phyloP scores from a whole-genome alignment of 371 early-diverging fungal genomes.

The Rhizopus sp. region DNA sequence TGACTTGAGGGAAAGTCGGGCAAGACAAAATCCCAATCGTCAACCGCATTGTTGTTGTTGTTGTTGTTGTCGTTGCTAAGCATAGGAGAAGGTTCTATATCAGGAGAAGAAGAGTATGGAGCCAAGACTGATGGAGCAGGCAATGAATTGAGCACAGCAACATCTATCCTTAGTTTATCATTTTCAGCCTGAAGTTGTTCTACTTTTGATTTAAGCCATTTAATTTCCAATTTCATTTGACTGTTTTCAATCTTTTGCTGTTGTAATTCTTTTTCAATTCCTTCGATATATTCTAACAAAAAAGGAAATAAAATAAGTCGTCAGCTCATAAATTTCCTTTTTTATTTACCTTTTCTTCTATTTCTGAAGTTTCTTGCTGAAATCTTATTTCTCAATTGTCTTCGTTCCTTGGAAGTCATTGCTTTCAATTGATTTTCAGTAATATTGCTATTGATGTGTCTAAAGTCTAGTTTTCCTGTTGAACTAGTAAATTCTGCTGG shows the following conservation, averaged over 20 bases:
- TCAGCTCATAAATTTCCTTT: slow-evolving; percentile 14
- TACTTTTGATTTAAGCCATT: slow-evolving; percentile 32
- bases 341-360: slow-evolving; percentile 75
- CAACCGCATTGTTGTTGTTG: slow-evolving; percentile 4
- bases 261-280: slow-evolving; percentile 63
- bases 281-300: slow-evolving; percentile 70
- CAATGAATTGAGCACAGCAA: slow-evolving; percentile 18
- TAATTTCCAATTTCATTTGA: slow-evolving; percentile 56
- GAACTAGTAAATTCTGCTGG: slow-evolving; percentile 10
- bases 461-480: slow-evolving; percentile 23
- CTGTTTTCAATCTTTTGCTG: slow-evolving; percentile 55
- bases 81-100: not conserved
- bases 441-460: slow-evolving; percentile 19
- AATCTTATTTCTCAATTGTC: slow-evolving; percentile 87
- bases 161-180: slow-evolving; percentile 35
- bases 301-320: slow-evolving; percentile 19
- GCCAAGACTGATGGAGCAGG: not conserved
- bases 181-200: slow-evolving; percentile 39
- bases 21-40: slow-evolving; percentile 30
- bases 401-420: slow-evolving; percentile 82
- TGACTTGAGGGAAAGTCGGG: slow-evolving; percentile 8
- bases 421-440: slow-evolving; percentile 51
- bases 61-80: not conserved
- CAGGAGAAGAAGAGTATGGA: slow-evolving; percentile 23
- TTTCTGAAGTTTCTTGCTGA: slow-evolving; percentile 90